These are phyloP conservation scores for Phytophthora sojae DNA, from an alignment of 352 stramenopile species.

Conservation along the genomic window DNA sequence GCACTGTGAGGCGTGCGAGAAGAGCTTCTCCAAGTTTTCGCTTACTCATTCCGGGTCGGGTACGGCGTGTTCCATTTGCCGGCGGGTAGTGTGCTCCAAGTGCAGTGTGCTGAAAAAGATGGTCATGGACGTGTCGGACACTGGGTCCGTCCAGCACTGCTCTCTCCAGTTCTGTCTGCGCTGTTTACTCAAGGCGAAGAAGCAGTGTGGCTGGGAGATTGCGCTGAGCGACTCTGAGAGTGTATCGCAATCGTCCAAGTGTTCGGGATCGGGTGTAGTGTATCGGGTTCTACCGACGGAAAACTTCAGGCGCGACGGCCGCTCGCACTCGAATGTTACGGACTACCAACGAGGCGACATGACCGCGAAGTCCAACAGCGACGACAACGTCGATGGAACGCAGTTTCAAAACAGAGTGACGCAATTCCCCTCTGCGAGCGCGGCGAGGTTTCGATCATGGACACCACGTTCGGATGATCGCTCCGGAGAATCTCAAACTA, in stretches of 20 bases:
- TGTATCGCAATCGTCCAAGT: neutral
- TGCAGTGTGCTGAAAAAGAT: slow-evolving; percentile 69
- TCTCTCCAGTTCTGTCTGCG: slow-evolving; percentile 55
- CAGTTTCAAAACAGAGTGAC: neutral
- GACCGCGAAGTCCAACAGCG: neutral
- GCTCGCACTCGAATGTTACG: slow-evolving; percentile 21
- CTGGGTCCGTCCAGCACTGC: slow-evolving; percentile 39
- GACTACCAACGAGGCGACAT: slow-evolving; percentile 9
- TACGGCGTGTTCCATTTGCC: slow-evolving; percentile 52
- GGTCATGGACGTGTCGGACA: slow-evolving; percentile 50
- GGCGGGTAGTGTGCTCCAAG: slow-evolving; percentile 46
- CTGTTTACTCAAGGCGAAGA: slow-evolving; percentile 60
- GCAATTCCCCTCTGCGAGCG: neutral
- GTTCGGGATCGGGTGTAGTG: too few species aligned
- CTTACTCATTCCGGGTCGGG: slow-evolving; percentile 15
- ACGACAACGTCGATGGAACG: neutral
- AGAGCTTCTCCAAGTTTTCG: slow-evolving; percentile 31
- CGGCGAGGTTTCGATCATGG: neutral
- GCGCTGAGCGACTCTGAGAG: slow-evolving; percentile 19
- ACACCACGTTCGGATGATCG: neutral
- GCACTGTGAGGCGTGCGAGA: slow-evolving; percentile 39
- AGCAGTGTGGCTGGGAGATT: slow-evolving; percentile 51
- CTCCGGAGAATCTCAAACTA: slow-evolving; percentile 14
- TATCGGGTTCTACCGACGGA: neutral
- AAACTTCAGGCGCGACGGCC: slow-evolving; percentile 1